phyloP scores from a whole-genome alignment of 2,329 filamentous ascomycete species.

The Microdochium bolleyi region DNA sequence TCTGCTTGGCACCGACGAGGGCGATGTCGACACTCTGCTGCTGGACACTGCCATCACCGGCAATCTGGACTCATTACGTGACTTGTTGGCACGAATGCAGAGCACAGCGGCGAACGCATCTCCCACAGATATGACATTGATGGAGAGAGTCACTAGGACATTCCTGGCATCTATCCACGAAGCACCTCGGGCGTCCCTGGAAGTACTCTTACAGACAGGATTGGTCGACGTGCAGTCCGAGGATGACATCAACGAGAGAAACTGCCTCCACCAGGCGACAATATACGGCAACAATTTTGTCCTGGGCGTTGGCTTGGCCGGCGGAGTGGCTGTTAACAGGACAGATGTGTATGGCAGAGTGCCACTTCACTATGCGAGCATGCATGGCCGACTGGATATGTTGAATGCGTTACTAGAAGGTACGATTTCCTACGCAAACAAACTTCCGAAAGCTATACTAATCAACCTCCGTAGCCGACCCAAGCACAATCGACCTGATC shows the following conservation, averaged over 20 bases:
- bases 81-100: slow-evolving; percentile 70
- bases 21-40: slow-evolving; percentile 81
- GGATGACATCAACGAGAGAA: slow-evolving; percentile 96
- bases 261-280: slow-evolving; percentile 92
- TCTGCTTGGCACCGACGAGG: slow-evolving; percentile 70
- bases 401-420: slow-evolving; percentile 64
- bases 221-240: slow-evolving; percentile 87
- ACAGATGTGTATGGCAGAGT: slow-evolving; percentile 92
- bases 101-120: slow-evolving; percentile 37
- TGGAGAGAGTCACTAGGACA: slow-evolving; percentile 77
- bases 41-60: slow-evolving; percentile 80
- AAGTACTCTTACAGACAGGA: slow-evolving; percentile 69
- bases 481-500: slow-evolving; percentile 73
- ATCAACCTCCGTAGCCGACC: slow-evolving; percentile 39
- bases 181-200: slow-evolving; percentile 68
- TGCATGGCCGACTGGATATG: slow-evolving; percentile 85
- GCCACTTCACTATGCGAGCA: slow-evolving; percentile 90
- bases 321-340: slow-evolving; percentile 67
- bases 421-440: slow-evolving; percentile 20
- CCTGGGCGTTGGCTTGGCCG: slow-evolving; percentile 65
- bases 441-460: slow-evolving; percentile 4
- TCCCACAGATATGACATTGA: slow-evolving; percentile 41
- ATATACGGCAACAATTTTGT: slow-evolving; percentile 84
- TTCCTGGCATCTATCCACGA: slow-evolving; percentile 88
- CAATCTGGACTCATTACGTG: slow-evolving; percentile 68